A percentile compares a stretch with the other conserved stretches of the same genome.
phyloP scores from a whole-genome alignment of 257 asterid species.

The Fraxinus quadrangulata region DNA sequence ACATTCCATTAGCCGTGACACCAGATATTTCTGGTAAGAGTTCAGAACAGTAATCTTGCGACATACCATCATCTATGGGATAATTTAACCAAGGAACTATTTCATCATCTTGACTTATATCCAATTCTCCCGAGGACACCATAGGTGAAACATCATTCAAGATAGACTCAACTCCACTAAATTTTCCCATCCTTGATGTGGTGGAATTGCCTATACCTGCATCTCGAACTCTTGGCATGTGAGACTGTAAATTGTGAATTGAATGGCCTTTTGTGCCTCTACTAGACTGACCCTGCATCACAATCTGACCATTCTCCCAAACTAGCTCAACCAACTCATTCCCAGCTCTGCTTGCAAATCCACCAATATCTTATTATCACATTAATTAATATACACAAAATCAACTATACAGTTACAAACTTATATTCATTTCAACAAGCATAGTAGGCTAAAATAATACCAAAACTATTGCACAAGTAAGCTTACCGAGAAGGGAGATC shows the following conservation, averaged over 20 bases:
- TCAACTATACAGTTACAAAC: conserved; percentile 6
- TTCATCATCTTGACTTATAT: conserved; percentile 69
- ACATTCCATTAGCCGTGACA: conserved; percentile 49
- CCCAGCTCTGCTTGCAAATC: conserved; percentile 50
- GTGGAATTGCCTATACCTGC: conserved; percentile 29
- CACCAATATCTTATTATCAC: conserved; percentile 20
- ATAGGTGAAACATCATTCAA: conserved; percentile 50
- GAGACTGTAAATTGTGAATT: conserved; percentile 26
- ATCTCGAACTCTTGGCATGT: conserved; percentile 39
- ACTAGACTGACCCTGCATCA: conserved; percentile 73
- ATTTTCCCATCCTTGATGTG: conserved; percentile 48
- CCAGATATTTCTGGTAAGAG: conserved; percentile 69
- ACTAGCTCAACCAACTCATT: conserved; percentile 68
- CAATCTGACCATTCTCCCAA: conserved; percentile 83
- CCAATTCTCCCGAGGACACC: conserved; percentile 57
- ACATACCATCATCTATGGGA: conserved; percentile 48
- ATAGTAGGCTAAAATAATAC: conserved; percentile 5
- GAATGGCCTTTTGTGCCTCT: conserved; percentile 40
- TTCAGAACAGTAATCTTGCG: conserved; percentile 54
- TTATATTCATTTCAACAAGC: conserved; percentile 17
- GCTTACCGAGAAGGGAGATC: conserved; percentile 53
- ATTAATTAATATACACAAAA: background rate
- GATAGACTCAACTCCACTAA: conserved; percentile 44
- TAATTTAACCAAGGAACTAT: conserved; percentile 74
- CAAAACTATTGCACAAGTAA: background rate